A percentile compares a stretch with the other conserved stretches of the same genome.
Conservation (phyloP, 2,329 filamentous ascomycete species). For the Curvularia hawaiiensis region DNA sequence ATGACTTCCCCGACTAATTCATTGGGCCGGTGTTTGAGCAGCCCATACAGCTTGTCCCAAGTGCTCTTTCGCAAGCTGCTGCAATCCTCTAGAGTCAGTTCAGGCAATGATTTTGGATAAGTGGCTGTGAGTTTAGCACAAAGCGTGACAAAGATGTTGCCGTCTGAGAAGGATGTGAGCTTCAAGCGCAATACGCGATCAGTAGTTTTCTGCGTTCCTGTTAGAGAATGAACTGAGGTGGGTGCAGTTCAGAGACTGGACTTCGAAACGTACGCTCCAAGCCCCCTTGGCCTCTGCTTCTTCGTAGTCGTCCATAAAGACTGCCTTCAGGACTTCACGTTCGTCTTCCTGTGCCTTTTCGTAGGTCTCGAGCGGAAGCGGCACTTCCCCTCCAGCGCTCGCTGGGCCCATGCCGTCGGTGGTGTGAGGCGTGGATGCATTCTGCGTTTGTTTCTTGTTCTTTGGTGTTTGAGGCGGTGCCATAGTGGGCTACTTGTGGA, state of each 20-base stretch:
- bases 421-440: conserved; percentile 40
- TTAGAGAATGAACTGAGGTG: neutral
- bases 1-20: conserved; percentile 67
- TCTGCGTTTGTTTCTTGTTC: conserved; percentile 44
- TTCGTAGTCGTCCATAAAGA: conserved; percentile 88
- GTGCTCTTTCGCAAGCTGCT: conserved; percentile 71
- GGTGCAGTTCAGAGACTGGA: neutral
- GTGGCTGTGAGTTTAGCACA: conserved; percentile 83
- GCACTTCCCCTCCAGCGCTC: conserved; percentile 36
- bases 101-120: conserved; percentile 83
- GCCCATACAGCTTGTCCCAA: conserved; percentile 70
- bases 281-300: conserved; percentile 73
- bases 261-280: conserved; percentile 72
- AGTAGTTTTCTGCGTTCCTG: conserved; percentile 67
- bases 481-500: conserved; percentile 50
- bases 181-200: conserved; percentile 81
- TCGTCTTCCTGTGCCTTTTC: conserved; percentile 87
- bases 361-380: conserved; percentile 62
- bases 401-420: conserved; percentile 26
- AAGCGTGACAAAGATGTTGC: conserved; percentile 73
- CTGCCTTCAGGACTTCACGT: conserved; percentile 80
- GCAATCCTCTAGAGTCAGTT: conserved; percentile 70
- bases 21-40: conserved; percentile 72
- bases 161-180: conserved; percentile 74
- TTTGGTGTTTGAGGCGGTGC: conserved; percentile 53